Percentiles rank a stretch among this genome's conserved stretches.
phyloP scores from a whole-genome alignment of 1,139 yeast genomes.

The Saccharomyces pastorianus region DNA sequence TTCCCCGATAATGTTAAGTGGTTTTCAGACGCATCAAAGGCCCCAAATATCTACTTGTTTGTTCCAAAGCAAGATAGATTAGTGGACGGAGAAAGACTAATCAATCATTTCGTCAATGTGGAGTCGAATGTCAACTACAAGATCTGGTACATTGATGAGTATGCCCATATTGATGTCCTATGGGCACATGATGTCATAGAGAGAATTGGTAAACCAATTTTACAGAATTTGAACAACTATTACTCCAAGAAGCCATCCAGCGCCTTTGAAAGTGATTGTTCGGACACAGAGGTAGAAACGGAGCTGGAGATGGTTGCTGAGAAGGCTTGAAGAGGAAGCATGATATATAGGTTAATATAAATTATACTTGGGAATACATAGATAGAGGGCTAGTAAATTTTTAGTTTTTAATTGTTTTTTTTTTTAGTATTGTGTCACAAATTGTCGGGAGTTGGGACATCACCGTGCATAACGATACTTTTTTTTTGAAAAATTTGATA shows the following conservation, averaged over 20 bases:
- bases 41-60: constrained; percentile 38
- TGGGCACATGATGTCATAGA: constrained; percentile 75
- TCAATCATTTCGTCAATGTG: constrained; percentile 38
- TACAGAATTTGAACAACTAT: constrained; percentile 14
- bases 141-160: constrained; percentile 42
- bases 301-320: background rate
- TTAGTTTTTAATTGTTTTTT: background rate
- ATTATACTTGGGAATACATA: background rate
- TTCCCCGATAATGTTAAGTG: constrained; percentile 30
- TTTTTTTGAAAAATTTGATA: background rate
- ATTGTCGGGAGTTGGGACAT: background rate
- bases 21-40: constrained; percentile 21
- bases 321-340: constrained; percentile 1
- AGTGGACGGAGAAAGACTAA: constrained; percentile 51
- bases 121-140: constrained; percentile 42
- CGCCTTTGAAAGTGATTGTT: background rate
- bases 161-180: constrained; percentile 82
- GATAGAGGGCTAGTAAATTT: background rate
- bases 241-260: background rate
- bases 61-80: constrained; percentile 49
- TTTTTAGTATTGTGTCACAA: background rate
- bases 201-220: constrained; percentile 40
- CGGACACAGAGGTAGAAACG: background rate
- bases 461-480: background rate
- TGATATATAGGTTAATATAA: background rate